Percentiles rank a stretch among this genome's conserved stretches.
phyloP scores from a whole-genome alignment of 768 basidiomycete species.

The Hygrophorus russula region DNA sequence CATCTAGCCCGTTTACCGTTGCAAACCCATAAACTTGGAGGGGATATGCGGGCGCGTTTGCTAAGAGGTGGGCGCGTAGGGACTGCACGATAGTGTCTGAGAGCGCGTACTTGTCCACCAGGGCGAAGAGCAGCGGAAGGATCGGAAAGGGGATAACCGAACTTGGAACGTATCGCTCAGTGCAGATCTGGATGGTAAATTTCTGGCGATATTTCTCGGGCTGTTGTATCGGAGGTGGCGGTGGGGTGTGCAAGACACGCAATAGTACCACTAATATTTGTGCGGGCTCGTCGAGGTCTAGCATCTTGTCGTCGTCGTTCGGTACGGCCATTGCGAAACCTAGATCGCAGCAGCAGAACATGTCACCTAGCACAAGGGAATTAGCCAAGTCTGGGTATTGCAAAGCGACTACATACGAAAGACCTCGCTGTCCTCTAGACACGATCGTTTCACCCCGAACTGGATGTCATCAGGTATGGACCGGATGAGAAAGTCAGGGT shows the following conservation, averaged over 20 bases:
- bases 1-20: slow-evolving; percentile 25
- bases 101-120: slow-evolving; percentile 60
- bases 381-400: slow-evolving; percentile 5
- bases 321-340: slow-evolving; percentile 9
- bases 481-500: slow-evolving; percentile 45
- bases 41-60: slow-evolving; percentile 37
- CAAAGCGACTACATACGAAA: slow-evolving; percentile 37
- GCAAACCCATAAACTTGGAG: slow-evolving; percentile 57
- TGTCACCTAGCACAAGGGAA: slow-evolving; percentile 35
- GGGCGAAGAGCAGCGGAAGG: slow-evolving; percentile 40
- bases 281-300: slow-evolving; percentile 47
- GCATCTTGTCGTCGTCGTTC: slow-evolving; percentile 18
- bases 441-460: slow-evolving; percentile 38
- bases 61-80: slow-evolving; percentile 40
- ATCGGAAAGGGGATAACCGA: slow-evolving; percentile 57
- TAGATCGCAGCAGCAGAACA: slow-evolving; percentile 51
- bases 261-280: slow-evolving; percentile 39
- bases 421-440: slow-evolving; percentile 45
- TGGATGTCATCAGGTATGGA: slow-evolving; percentile 39
- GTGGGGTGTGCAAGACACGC: slow-evolving; percentile 44
- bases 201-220: slow-evolving; percentile 14
- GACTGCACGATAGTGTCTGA: slow-evolving; percentile 29
- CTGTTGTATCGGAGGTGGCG: slow-evolving; percentile 29
- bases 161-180: slow-evolving; percentile 25
- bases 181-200: slow-evolving; percentile 16